These are phyloP conservation scores for Eucalyptus pauciflora DNA, from an alignment of 345 rosid genomes.

Conservation along the genomic window DNA sequence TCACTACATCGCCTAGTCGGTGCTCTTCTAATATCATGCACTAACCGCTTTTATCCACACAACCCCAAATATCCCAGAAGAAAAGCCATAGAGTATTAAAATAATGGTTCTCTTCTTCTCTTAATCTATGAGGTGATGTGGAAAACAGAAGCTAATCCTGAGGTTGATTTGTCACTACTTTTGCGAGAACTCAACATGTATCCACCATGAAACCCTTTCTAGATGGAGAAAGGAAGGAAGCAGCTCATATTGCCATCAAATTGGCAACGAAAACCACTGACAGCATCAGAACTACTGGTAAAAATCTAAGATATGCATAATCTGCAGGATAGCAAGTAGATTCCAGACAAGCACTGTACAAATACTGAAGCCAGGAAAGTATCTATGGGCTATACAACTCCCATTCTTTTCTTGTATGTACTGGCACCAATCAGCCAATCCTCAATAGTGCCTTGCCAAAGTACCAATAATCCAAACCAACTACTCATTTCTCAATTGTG, in stretches of 20 bases:
- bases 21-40: not conserved
- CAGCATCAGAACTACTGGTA: not conserved
- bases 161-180: not conserved
- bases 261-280: not conserved
- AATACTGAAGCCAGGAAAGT: not conserved
- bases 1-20: not conserved
- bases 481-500: not conserved
- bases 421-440: not conserved
- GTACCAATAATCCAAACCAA: not conserved
- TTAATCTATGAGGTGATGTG: not conserved
- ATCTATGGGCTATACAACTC: not conserved
- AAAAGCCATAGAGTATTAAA: not conserved
- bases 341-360: not conserved
- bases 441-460: not conserved
- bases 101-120: not conserved
- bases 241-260: not conserved
- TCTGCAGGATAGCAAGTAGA: not conserved
- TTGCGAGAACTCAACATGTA: not conserved
- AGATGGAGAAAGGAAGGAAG: not conserved
- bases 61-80: not conserved
- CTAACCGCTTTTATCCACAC: not conserved
- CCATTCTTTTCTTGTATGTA: not conserved
- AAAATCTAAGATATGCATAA: not conserved
- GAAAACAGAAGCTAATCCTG: not conserved
- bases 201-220: not conserved